phyloP scores from a whole-genome alignment of 2,329 filamentous ascomycete genomes.

The Metarhizium robertsii region DNA sequence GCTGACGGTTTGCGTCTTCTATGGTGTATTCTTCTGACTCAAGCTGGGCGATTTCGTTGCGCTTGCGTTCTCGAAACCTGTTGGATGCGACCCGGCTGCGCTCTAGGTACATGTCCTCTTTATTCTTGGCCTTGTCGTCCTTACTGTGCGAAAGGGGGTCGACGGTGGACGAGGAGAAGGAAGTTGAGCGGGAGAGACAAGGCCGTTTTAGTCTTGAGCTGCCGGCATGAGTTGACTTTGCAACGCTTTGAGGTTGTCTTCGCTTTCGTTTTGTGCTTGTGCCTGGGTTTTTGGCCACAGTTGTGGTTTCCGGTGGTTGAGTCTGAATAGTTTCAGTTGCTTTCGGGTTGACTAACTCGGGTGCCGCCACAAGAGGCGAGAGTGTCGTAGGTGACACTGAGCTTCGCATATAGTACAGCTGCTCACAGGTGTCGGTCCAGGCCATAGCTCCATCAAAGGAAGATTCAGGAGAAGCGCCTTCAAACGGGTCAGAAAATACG shows the following conservation, averaged over 20 bases:
- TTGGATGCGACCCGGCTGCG: slow-evolving; percentile 17
- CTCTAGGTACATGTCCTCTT: slow-evolving; percentile 5
- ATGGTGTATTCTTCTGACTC: slow-evolving; percentile 10
- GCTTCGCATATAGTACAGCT: neutral
- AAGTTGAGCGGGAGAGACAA: slow-evolving; percentile 1
- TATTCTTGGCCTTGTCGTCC: neutral
- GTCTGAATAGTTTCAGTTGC: neutral
- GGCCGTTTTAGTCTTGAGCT: neutral
- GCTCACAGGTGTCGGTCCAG: neutral
- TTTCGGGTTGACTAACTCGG: neutral
- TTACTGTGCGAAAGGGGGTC: neutral
- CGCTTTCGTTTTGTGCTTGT: neutral
- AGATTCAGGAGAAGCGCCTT: neutral
- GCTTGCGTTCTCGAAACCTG: slow-evolving; percentile 15
- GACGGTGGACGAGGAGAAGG: neutral
- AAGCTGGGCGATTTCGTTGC: slow-evolving; percentile 9
- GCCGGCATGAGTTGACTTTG: neutral
- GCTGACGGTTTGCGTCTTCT: slow-evolving; percentile 9
- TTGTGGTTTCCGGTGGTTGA: neutral
- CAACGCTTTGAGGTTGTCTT: neutral
- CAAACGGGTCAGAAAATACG: neutral
- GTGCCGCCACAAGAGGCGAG: neutral
- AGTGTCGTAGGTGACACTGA: neutral
- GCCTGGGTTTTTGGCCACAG: neutral
- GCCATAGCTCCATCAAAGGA: neutral